Evolutionary conservation across 2,329 filamentous ascomycete species (phyloP).

Genomic region (Fusarium temperatum): DNA sequence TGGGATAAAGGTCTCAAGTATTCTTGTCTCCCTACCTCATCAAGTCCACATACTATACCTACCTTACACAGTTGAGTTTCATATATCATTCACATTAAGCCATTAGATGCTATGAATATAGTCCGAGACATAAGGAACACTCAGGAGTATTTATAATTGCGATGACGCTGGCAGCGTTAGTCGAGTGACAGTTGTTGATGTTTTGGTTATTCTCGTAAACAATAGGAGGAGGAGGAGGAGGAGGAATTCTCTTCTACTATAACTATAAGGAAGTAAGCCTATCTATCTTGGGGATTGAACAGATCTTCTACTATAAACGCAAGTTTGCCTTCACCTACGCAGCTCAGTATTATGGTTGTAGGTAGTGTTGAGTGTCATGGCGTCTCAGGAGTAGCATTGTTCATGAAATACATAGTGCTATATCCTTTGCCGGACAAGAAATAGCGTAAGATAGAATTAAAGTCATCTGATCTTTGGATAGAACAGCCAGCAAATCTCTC

Average conservation of each 20-base stretch:
- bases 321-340: too few species aligned
- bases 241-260: neutral
- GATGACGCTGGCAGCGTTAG: neutral
- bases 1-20: neutral
- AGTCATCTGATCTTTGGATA: neutral
- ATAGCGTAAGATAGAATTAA: neutral
- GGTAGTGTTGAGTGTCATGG: neutral
- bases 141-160: neutral
- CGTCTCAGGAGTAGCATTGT: neutral
- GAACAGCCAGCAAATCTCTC: constrained; percentile 6
- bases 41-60: neutral
- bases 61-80: neutral
- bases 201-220: neutral
- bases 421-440: neutral
- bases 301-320: neutral
- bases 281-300: neutral
- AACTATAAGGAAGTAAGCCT: neutral
- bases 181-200: neutral
- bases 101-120: neutral
- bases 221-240: neutral
- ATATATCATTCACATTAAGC: neutral
- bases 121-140: neutral
- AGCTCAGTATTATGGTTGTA: neutral
- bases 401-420: neutral
- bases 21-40: neutral